Percentiles rank a stretch among this genome's conserved stretches.
phyloP scores from a whole-genome alignment of 208 protist genomes.

The Crithidia fasciculata region DNA sequence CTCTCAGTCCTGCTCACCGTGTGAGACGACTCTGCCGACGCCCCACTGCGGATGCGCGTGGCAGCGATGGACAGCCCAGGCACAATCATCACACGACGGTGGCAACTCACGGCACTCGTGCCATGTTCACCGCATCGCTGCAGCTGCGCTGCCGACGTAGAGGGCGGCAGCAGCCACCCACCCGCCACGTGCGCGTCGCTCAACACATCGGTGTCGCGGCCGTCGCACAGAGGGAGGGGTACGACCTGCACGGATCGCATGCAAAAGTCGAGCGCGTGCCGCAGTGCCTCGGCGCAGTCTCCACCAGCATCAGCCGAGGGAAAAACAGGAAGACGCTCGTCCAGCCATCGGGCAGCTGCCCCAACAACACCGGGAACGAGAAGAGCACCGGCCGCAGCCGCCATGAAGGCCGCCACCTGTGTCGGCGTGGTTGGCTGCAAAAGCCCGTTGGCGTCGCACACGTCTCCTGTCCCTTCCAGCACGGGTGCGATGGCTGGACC shows the following conservation, averaged over 20 bases:
- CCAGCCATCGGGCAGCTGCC: conserved; percentile 19
- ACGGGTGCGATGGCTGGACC: not conserved
- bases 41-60: conserved; percentile 32
- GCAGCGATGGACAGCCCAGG: conserved; percentile 52
- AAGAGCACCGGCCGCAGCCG: not conserved
- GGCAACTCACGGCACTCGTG: not conserved
- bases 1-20: not conserved
- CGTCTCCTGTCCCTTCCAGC: not conserved
- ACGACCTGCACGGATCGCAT: conserved; percentile 27
- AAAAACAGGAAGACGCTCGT: not conserved
- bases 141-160: conserved; percentile 16
- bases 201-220: conserved; percentile 18
- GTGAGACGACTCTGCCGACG: not conserved
- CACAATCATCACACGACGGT: conserved; percentile 29
- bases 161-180: conserved; percentile 25
- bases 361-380: conserved; percentile 14
- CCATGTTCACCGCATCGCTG: not conserved
- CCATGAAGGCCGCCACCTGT: conserved; percentile 14
- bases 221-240: conserved; percentile 27
- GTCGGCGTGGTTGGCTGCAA: conserved; percentile 13
- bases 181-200: conserved; percentile 12
- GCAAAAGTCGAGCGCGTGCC: conserved; percentile 19
- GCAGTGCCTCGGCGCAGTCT: conserved; percentile 5
- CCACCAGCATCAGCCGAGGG: not conserved
- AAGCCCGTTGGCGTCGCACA: conserved; percentile 10